phyloP scores from a whole-genome alignment of 139 green algal species.

The Tetraselmis chui region DNA sequence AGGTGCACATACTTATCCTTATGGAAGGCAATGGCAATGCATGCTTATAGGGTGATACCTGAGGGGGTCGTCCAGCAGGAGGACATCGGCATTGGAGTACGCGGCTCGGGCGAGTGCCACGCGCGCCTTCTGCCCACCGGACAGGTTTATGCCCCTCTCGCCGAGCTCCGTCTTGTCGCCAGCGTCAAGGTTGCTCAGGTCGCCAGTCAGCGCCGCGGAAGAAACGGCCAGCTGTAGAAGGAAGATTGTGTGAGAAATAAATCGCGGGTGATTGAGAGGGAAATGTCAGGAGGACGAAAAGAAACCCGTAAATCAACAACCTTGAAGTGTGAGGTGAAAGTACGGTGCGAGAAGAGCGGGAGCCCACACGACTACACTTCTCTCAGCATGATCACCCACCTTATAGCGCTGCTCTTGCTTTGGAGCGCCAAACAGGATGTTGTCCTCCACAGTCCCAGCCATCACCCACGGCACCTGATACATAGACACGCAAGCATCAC shows the following conservation, averaged over 20 bases:
- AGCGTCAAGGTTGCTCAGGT: conserved; percentile 62
- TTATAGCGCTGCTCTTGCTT: conserved; percentile 47
- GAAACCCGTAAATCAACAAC: too few relatives aligned
- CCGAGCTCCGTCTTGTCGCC: conserved; percentile 81
- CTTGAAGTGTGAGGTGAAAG: too few relatives aligned
- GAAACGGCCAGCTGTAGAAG: conserved; percentile 39
- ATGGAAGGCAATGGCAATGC: too few relatives aligned
- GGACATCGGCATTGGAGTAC: conserved; percentile 53
- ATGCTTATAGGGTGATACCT: too few relatives aligned
- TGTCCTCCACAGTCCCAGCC: conserved; percentile 61
- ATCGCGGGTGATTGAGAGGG: too few relatives aligned
- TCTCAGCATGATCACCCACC: too few relatives aligned
- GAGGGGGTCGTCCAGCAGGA: conserved; percentile 86
- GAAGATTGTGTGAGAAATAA: not conserved
- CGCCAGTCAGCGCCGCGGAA: conserved; percentile 52
- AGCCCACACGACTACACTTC: too few relatives aligned
- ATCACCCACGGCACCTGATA: conserved; percentile 78
- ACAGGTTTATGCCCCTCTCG: conserved; percentile 84
- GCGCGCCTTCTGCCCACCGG: conserved; percentile 67
- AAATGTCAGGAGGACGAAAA: too few relatives aligned
- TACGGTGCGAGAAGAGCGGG: too few relatives aligned
- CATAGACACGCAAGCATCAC: too few relatives aligned
- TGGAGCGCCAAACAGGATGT: conserved; percentile 63
- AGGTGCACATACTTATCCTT: too few relatives aligned
- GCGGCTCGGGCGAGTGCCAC: conserved; percentile 69